Base-by-base conservation (phyloP, 208 protist species). In the Acanthamoeba royreba region DNA sequence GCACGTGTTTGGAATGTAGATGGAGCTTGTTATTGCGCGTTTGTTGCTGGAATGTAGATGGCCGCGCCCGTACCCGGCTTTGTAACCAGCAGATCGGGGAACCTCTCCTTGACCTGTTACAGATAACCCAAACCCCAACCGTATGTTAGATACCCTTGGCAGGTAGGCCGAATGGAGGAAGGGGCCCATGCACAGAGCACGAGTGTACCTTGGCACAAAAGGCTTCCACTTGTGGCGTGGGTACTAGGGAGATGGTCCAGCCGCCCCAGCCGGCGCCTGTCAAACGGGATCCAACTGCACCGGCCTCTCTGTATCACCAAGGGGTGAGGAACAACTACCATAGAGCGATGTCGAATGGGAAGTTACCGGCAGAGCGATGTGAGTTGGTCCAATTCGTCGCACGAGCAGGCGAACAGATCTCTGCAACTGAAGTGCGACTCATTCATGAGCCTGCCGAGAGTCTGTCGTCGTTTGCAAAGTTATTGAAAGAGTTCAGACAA, bases 211-310 rank as follows among this genome's bases (percentile, higher is more conserved):
- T 31, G 15, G 49, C 28, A 66, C 46, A 89, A 33, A 89, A 89
- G 11, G n/a, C 45, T 19, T 89, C 81, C 81, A 89, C 46, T 11
- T 66, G 45, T 8, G 40, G 33, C 35, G 46, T 89, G 45, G 81
- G 81, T 9, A 89, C 81, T 28, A 89, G 81, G 15, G 81, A 89
- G 81, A 89, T 89, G 3, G 81, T 89, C 81, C 81, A 95, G 40
- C 91, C 92, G 45, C 95, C 95, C 95, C 95, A 96, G 8, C 95
- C 95, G 38, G 95, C 95, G 46, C 95, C 95, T 25, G 95, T 96
- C 15, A 96, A 61, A 47, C 95, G 53, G 15, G 88, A 94, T 22
- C 95, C 94, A 5, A 93, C 72, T 1, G 92, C 92, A 66, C 93
- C 93, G 31, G 43, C 43, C 43, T 91, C 46, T 38, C 86, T 55